Evolutionary conservation across 352 stramenopile species (phyloP), one percentile per base, ranked within the genome.

Genomic region (Pythium sp.): DNA sequence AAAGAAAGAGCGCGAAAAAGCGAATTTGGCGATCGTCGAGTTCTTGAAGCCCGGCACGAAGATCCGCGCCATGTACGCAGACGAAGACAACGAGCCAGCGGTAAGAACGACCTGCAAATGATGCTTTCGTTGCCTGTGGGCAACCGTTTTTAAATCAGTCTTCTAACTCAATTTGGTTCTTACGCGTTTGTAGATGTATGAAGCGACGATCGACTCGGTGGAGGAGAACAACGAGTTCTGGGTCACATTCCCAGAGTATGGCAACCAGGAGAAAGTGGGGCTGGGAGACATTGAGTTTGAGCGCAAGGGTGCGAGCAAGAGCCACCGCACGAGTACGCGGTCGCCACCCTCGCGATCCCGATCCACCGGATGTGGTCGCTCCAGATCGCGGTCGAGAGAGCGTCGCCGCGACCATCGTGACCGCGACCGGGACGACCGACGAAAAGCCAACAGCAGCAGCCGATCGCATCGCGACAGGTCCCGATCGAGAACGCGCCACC

Each of bases 201-300:
- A 98, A 58, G 97, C 95, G 3, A 86, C 98, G 7, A 97, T 99
- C 58, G 95, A 98, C 74, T 86, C 88, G 22, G 91, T 98, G 0
- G 87, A 98, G 64, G 82, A 94, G 68, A 76, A 78, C 64, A 80
- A 93, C 63, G 51, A 89, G 61, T 95, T 81, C 58, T 93, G 84
- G 87, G 87, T 90, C 73, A 97, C 94, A 11, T 99, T 99, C 75
- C 89, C 95, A 5, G 94, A 98, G 72, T 99, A 99, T 81, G 97
- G 96, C 34, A 99, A 99, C 75, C 90, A 83, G 20, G 96, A 99
- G 69, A 94, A 97, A 60, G 90, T 99, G 8, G 76, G 77, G 20
- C 75, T 99, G 15, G 97, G 97, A 20, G 96, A 99, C 67, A 97
- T 99, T 64, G 89, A 98, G 79, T 90, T 97, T 60, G 73, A 80